Conservation (phyloP, 306 rosid genomes). For the Sicyos edulis region DNA sequence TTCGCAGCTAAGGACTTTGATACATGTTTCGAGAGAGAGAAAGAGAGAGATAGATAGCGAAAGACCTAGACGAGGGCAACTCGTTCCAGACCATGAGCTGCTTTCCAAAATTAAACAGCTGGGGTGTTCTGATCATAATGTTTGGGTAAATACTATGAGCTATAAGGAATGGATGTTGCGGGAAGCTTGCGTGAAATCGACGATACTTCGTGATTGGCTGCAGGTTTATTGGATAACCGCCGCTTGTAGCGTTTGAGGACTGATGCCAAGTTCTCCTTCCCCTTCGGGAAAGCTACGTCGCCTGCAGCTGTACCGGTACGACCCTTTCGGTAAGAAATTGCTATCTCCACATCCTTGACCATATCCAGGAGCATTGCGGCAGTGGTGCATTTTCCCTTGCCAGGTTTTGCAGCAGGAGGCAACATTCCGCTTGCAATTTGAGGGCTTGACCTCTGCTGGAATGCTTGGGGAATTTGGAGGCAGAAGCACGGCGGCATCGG, state of each 20-base stretch:
- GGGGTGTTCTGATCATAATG: slow-evolving; percentile 14
- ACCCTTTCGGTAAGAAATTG: slow-evolving; percentile 74
- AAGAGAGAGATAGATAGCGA: slow-evolving; percentile 12
- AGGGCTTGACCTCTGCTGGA: slow-evolving; percentile 59
- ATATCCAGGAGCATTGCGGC: slow-evolving; percentile 49
- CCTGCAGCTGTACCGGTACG: slow-evolving; percentile 95
- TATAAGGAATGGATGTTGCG: slow-evolving; percentile 39
- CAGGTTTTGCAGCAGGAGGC: slow-evolving; percentile 76
- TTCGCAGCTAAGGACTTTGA: slow-evolving; percentile 39
- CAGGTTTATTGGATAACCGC: slow-evolving; percentile 55
- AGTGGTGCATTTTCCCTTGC: slow-evolving; percentile 75
- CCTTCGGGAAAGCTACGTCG: slow-evolving; percentile 92
- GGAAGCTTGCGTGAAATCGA: slow-evolving; percentile 44
- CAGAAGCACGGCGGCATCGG: slow-evolving; percentile 78
- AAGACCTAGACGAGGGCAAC: slow-evolving; percentile 17
- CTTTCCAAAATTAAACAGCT: slow-evolving; percentile 36
- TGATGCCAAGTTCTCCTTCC: slow-evolving; percentile 77
- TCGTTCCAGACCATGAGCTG: slow-evolving; percentile 34
- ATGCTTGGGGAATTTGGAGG: slow-evolving; percentile 57
- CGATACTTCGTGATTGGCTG: slow-evolving; percentile 31
- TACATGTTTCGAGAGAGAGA: slow-evolving; percentile 29
- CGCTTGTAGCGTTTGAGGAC: slow-evolving; percentile 95
- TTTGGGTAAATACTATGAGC: slow-evolving; percentile 28
- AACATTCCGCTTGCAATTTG: slow-evolving; percentile 68
- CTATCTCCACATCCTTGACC: slow-evolving; percentile 78